A percentile compares a stretch with the other conserved stretches of the same genome.
phyloP scores from a whole-genome alignment of 352 stramenopile species.

The Phytophthora tentaculata region DNA sequence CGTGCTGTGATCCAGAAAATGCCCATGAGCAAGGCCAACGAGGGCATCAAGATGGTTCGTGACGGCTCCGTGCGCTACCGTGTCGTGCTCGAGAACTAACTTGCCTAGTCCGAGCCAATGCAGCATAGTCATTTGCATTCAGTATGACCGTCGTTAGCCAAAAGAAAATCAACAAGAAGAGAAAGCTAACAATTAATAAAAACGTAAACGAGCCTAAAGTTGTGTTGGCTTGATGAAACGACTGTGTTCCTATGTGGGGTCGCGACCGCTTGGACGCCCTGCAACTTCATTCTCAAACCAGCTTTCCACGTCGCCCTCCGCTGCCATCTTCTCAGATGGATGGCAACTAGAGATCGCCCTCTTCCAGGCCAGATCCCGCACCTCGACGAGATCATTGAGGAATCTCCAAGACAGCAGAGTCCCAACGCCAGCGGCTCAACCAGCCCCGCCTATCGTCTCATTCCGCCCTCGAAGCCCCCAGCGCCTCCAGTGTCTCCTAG shows the following conservation, averaged over 20 bases:
- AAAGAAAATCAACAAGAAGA: no score
- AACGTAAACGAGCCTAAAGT: no score
- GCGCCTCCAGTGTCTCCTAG: conserved; percentile 21
- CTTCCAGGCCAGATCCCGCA: conserved; percentile 33
- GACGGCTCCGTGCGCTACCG: conserved; percentile 55
- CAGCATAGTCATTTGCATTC: no score
- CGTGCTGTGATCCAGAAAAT: conserved; percentile 55
- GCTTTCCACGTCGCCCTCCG: conserved; percentile 2
- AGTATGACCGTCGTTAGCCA: no score
- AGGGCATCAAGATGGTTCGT: conserved; percentile 52
- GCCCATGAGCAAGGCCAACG: conserved; percentile 52
- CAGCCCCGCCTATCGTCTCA: conserved; percentile 26
- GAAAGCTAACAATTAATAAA: no score
- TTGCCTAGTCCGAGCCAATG: background rate
- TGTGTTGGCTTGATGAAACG: conserved; percentile 8
- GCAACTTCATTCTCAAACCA: conserved; percentile 8
- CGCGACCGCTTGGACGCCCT: background rate
- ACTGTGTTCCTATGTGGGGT: background rate
- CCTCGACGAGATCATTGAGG: conserved; percentile 29
- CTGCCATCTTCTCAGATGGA: conserved; percentile 35
- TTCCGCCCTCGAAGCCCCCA: conserved; percentile 11
- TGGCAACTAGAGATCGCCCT: conserved; percentile 36
- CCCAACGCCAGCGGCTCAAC: conserved; percentile 20
- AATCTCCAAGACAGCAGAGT: conserved; percentile 21
- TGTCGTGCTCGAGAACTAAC: conserved; percentile 45